phyloP scores from a whole-genome alignment of 2,329 filamentous ascomycete species.

The Monilinia fructigena region DNA sequence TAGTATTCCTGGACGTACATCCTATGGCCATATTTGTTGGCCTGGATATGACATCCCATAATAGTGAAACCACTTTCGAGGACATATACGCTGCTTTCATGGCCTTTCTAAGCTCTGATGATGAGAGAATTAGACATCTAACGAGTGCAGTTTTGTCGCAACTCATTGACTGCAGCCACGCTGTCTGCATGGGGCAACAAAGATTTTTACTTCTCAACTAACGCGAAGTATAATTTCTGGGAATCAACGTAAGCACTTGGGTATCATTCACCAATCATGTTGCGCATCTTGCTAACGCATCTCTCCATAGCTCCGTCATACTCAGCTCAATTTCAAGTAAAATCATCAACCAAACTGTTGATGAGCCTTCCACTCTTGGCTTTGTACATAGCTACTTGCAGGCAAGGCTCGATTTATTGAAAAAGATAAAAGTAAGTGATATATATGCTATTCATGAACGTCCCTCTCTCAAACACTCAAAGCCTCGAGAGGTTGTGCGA shows the following conservation, averaged over 20 bases:
- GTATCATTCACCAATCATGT: neutral
- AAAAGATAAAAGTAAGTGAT: slow-evolving; percentile 37
- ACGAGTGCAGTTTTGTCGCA: slow-evolving; percentile 36
- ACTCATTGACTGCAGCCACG: slow-evolving; percentile 35
- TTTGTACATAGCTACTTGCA: slow-evolving; percentile 56
- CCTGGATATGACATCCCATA: slow-evolving; percentile 41
- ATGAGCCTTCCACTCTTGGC: slow-evolving; percentile 34
- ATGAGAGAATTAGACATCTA: slow-evolving; percentile 38
- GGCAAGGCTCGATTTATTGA: slow-evolving; percentile 54
- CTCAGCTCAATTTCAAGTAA: slow-evolving; percentile 37
- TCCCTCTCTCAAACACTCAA: neutral
- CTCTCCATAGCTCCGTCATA: slow-evolving; percentile 34
- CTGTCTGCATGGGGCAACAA: slow-evolving; percentile 32
- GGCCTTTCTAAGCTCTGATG: slow-evolving; percentile 37
- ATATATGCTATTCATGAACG: neutral
- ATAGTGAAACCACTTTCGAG: slow-evolving; percentile 42
- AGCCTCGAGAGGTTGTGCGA: neutral
- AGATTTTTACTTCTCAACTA: slow-evolving; percentile 27
- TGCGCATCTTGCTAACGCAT: neutral
- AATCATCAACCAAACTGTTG: slow-evolving; percentile 31
- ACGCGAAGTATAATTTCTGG: slow-evolving; percentile 40
- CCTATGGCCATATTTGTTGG: slow-evolving; percentile 50
- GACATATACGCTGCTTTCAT: slow-evolving; percentile 37
- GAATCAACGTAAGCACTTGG: slow-evolving; percentile 39
- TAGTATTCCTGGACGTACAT: slow-evolving; percentile 57